A percentile compares a stretch with the other conserved stretches of the same genome.
These are phyloP conservation scores for Basidiobolus meristosporus DNA, from an alignment of 371 early-diverging fungal genomes.

Conservation along the genomic window DNA sequence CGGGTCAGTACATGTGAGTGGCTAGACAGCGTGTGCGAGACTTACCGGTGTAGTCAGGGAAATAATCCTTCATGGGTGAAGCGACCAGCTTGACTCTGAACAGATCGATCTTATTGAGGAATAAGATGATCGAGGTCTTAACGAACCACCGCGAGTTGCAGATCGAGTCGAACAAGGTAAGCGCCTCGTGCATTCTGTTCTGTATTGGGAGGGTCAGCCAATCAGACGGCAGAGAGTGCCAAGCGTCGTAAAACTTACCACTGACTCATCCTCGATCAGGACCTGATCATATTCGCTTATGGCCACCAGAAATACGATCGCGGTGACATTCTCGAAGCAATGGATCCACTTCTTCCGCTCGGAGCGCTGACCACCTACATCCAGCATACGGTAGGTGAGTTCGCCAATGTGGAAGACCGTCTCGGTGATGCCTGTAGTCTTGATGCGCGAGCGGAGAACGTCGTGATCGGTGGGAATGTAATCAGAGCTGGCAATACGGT, in stretches of 20 bases:
- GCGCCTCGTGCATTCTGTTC: constrained; percentile 77
- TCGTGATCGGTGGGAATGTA: constrained; percentile 83
- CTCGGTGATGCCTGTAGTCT: constrained; percentile 81
- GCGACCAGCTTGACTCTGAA: constrained; percentile 66
- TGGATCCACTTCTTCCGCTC: constrained; percentile 92
- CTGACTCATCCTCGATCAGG: constrained; percentile 82
- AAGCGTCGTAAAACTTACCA: too few species aligned
- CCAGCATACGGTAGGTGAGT: constrained; percentile 78
- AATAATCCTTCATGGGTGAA: constrained; percentile 63
- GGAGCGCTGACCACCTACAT: constrained; percentile 85
- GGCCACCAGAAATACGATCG: constrained; percentile 86
- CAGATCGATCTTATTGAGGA: constrained; percentile 91
- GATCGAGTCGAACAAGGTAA: constrained; percentile 86
- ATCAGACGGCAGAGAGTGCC: too few species aligned
- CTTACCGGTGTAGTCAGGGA: constrained; percentile 70
- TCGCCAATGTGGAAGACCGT: constrained; percentile 70
- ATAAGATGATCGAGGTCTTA: constrained; percentile 81
- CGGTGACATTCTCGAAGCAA: constrained; percentile 88
- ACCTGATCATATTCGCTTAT: constrained; percentile 90
- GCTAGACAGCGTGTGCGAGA: background rate
- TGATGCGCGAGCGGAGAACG: constrained; percentile 65
- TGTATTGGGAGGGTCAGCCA: constrained; percentile 2
- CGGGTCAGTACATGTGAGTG: background rate
- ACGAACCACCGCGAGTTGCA: constrained; percentile 89
- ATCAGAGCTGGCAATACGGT: constrained; percentile 54